Conservation (phyloP, 306 rosid species). For the Citrullus amarus region DNA sequence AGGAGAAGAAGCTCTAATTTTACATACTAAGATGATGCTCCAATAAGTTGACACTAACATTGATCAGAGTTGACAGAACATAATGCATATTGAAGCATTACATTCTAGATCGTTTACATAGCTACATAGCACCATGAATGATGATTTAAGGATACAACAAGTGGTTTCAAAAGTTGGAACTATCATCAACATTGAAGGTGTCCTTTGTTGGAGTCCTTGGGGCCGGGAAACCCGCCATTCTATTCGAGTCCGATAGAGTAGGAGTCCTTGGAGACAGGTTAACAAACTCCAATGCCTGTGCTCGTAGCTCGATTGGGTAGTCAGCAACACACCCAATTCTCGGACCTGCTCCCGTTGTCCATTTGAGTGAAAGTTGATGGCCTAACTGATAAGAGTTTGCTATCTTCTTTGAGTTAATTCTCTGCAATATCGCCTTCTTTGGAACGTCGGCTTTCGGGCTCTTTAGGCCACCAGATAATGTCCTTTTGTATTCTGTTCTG, state of each 20-base stretch:
- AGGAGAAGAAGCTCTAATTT: neutral
- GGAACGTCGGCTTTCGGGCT: constrained; percentile 84
- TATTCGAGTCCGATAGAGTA: constrained; percentile 29
- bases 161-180: neutral
- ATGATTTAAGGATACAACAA: neutral
- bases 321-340: constrained; percentile 95
- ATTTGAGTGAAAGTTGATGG: constrained; percentile 52
- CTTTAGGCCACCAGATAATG: constrained; percentile 94
- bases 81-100: neutral
- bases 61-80: neutral
- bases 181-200: neutral
- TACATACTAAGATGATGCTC: neutral
- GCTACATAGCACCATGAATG: neutral
- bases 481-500: constrained; percentile 38
- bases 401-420: constrained; percentile 83
- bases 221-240: constrained; percentile 19
- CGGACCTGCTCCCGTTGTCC: constrained; percentile 99
- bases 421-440: constrained; percentile 44
- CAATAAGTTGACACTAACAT: neutral
- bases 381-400: constrained; percentile 74
- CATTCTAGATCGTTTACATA: neutral
- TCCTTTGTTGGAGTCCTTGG: constrained; percentile 10
- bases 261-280: constrained; percentile 59
- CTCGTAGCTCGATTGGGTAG: constrained; percentile 67
- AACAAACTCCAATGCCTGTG: constrained; percentile 71